Evolutionary conservation across 306 rosid species (phyloP).

Genomic region (Cercis canadensis): DNA sequence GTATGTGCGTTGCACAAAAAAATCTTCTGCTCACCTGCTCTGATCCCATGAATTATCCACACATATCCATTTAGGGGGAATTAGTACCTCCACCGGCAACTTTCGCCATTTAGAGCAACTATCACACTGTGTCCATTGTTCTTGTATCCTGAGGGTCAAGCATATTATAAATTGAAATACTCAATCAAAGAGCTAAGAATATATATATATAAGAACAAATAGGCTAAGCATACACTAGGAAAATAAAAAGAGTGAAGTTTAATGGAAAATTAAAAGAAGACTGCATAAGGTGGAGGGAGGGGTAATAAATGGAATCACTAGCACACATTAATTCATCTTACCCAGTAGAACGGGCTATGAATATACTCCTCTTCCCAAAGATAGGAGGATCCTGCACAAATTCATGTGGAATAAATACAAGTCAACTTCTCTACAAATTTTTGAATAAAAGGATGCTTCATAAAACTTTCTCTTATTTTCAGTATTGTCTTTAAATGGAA

Average conservation of each 20-base stretch:
- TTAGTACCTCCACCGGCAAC: slow-evolving; percentile 80
- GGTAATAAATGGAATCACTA: slow-evolving; percentile 5
- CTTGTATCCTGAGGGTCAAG: slow-evolving; percentile 69
- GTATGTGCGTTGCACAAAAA: slow-evolving; percentile 11
- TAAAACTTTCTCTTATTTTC: slow-evolving; percentile 9
- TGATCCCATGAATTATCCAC: slow-evolving; percentile 87
- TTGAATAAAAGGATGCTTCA: background rate
- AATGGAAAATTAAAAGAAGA: background rate
- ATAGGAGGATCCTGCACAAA: slow-evolving; percentile 91
- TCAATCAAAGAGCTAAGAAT: slow-evolving; percentile 11
- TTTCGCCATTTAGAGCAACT: slow-evolving; percentile 92
- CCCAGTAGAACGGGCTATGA: slow-evolving; percentile 76
- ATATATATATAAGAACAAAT: background rate
- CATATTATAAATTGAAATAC: slow-evolving; percentile 37
- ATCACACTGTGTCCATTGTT: slow-evolving; percentile 99
- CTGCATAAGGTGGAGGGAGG: background rate
- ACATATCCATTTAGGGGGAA: slow-evolving; percentile 92
- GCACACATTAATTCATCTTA: slow-evolving; percentile 45
- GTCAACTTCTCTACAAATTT: slow-evolving; percentile 28
- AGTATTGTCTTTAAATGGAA: slow-evolving; percentile 7
- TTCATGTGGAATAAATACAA: slow-evolving; percentile 26
- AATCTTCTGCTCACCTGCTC: slow-evolving; percentile 46
- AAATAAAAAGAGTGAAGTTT: background rate
- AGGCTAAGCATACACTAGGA: background rate
- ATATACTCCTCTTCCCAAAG: slow-evolving; percentile 94